These are phyloP conservation scores for Bacterosira constricta DNA, from an alignment of 108 stramenopile genomes.

Conservation along the genomic window DNA sequence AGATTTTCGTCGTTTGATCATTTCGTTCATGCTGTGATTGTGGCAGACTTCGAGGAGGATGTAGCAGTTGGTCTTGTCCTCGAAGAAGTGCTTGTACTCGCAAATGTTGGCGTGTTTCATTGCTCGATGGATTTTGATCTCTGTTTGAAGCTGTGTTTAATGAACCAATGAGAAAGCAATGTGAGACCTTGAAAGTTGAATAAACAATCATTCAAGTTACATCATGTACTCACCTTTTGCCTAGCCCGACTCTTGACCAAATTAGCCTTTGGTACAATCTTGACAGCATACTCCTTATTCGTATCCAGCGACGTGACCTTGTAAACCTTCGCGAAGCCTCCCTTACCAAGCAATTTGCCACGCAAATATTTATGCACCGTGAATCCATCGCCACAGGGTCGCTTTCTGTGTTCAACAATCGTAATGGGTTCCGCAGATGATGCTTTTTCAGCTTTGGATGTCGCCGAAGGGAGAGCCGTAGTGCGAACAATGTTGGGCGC, in stretches of 20 bases:
- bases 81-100: constrained; percentile 97
- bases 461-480: background rate
- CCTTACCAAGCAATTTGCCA: constrained; percentile 88
- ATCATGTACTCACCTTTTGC: constrained; percentile 79
- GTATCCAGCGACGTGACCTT: constrained; percentile 82
- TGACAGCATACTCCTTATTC: constrained; percentile 85
- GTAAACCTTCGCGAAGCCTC: constrained; percentile 95
- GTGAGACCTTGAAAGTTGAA: background rate
- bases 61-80: constrained; percentile 96
- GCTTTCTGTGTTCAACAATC: constrained; percentile 77
- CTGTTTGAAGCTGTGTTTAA: constrained; percentile 88
- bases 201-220: background rate
- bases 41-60: constrained; percentile 97
- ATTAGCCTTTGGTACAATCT: constrained; percentile 94
- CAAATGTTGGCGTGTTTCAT: constrained; percentile 93
- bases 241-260: constrained; percentile 86
- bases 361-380: constrained; percentile 83
- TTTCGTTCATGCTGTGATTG: constrained; percentile 95
- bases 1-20: constrained; percentile 90
- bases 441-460: background rate
- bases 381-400: constrained; percentile 79
- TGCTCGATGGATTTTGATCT: constrained; percentile 97
- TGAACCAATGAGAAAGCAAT: background rate
- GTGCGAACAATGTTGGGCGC: constrained; percentile 2
- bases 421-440: constrained; percentile 37